Evolutionary conservation across 2,329 filamentous ascomycete species (phyloP).

Genomic region (Penicillium sp.): DNA sequence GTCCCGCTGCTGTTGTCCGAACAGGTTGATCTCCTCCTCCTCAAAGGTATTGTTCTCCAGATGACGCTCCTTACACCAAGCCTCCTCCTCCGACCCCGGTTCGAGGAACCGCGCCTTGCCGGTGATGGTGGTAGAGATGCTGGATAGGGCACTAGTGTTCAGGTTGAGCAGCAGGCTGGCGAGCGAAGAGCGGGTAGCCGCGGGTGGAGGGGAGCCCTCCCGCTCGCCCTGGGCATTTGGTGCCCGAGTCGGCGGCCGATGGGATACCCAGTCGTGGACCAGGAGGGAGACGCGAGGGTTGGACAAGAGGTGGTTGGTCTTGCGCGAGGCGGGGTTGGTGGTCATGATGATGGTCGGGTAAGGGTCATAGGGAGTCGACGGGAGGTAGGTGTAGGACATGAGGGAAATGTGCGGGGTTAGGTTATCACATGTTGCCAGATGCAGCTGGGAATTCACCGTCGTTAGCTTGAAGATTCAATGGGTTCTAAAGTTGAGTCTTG

Average conservation of each 20-base stretch:
- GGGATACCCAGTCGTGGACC: slow-evolving; percentile 98
- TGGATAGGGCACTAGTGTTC: slow-evolving; percentile 83
- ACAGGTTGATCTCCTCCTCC: slow-evolving; percentile 52
- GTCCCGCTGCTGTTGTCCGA: slow-evolving; percentile 41
- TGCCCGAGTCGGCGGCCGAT: slow-evolving; percentile 76
- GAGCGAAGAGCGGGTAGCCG: slow-evolving; percentile 68
- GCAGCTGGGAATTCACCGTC: slow-evolving; percentile 63
- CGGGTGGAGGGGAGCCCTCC: slow-evolving; percentile 65
- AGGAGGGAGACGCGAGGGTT: slow-evolving; percentile 90
- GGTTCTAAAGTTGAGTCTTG: not conserved
- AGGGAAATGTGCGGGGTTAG: slow-evolving; percentile 89
- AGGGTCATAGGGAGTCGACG: slow-evolving; percentile 68
- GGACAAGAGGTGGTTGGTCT: slow-evolving; percentile 73
- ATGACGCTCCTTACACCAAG: slow-evolving; percentile 79
- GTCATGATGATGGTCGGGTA: slow-evolving; percentile 95
- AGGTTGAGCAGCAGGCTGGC: slow-evolving; percentile 84
- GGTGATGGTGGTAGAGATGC: slow-evolving; percentile 91
- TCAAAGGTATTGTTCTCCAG: slow-evolving; percentile 90
- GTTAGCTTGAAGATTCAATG: slow-evolving; percentile 12
- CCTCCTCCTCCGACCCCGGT: slow-evolving; percentile 75
- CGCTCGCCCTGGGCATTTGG: slow-evolving; percentile 55
- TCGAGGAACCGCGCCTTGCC: slow-evolving; percentile 77
- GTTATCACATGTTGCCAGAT: slow-evolving; percentile 85
- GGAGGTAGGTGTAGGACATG: slow-evolving; percentile 99
- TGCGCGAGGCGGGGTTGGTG: slow-evolving; percentile 71